Evolutionary conservation across 176 grass and related monocot species (phyloP).

Genomic region (Triticum urartu): DNA sequence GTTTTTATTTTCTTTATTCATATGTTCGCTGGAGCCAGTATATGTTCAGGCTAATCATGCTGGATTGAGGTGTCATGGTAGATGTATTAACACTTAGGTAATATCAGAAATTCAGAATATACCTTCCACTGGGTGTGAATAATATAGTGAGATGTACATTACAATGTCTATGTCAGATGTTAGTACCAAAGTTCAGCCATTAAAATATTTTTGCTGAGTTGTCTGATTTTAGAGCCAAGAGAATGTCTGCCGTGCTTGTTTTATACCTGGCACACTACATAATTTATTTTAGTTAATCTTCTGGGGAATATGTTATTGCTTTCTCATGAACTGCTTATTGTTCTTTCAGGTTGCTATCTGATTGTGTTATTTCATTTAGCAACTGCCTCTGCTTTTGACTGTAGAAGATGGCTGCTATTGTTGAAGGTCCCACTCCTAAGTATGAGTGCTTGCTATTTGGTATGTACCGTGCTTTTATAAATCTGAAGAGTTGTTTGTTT

Average conservation of each 20-base stretch:
- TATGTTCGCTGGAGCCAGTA: not conserved
- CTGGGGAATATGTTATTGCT: not conserved
- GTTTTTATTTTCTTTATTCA: not conserved
- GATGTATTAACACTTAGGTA: not conserved
- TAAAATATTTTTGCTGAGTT: conserved; percentile 3
- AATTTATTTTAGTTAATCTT: not conserved
- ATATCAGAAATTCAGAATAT: conserved; percentile 25
- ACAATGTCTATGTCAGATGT: not conserved
- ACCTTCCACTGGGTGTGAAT: not conserved
- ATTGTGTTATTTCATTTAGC: not conserved
- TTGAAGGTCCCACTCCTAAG: conserved; percentile 40
- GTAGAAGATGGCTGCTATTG: conserved; percentile 40
- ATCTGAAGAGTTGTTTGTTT: not conserved
- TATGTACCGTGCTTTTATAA: conserved; percentile 14
- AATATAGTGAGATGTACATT: conserved; percentile 6
- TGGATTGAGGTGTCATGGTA: conserved; percentile 8
- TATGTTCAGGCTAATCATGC: not conserved
- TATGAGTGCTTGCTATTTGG: conserved; percentile 78
- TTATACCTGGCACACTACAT: not conserved
- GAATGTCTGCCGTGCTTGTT: not conserved
- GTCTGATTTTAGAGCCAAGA: not conserved
- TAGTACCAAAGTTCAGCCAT: not conserved
- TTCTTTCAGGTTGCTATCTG: not conserved
- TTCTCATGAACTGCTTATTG: not conserved
- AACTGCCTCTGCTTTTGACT: not conserved